Base-by-base conservation (phyloP, 2,329 filamentous ascomycete genomes). In the Fusarium ambrosium region DNA sequence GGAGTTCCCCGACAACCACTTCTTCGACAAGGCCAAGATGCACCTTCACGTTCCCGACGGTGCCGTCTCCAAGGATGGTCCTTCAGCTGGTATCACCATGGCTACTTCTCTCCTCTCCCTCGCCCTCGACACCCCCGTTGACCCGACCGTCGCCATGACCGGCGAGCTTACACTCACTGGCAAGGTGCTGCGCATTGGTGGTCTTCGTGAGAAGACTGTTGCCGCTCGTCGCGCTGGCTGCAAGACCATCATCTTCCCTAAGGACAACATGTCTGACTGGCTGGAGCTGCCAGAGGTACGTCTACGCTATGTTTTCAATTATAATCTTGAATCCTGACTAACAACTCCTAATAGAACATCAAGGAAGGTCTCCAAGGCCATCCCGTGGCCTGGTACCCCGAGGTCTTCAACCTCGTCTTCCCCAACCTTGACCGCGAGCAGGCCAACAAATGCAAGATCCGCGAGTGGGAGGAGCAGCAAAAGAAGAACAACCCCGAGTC, bases 11-110 rank as follows among this genome's bases (percentile, higher is more conserved):
- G 92, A 95, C 68, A 99, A 99, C 84, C 91, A 92, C 82, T 99
- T 98, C 88, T 98, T 99, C 80, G 95, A 98, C 81, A 95, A 97
- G 85, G 97, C 96, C 11, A 95, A 93, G 85, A 90, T 99, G 81
- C 97, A 99, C 84, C 88, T 99, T 75, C 97, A 99, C 86, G 97
- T 97, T 69, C 97, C 97, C 0, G 97, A 99, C 82, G 97, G 97
- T 7, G 97, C 97, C 10, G 95, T 98, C 66, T 94, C 94, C 77
- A 99, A 99, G 85, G 97, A 99, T 81, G 97, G 93, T 0, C 94
- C 94, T 6, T 95, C 93, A 58, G 97, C 97, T 22, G 97, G 97
- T 81, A 97, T 99, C 80, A 99, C 97, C 8, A 99, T 99, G 97
- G 93, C 97, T n/a, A 97, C 95, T 8, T 95, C 94, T 68, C 85